phyloP scores from a whole-genome alignment of 345 rosid genomes.

The Salix arbutifolia region DNA sequence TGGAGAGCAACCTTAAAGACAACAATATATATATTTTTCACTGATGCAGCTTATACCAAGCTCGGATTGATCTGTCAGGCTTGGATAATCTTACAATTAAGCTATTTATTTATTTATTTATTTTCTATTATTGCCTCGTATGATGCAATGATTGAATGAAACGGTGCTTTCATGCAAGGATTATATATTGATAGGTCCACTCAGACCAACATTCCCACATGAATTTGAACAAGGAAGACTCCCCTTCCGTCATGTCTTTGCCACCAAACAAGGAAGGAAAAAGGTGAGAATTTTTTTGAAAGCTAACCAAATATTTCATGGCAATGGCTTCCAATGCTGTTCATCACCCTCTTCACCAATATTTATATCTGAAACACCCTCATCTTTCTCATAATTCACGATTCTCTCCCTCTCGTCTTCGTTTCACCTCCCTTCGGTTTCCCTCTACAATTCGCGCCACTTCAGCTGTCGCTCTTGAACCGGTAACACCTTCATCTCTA shows the following conservation, averaged over 20 bases:
- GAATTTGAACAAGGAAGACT: background rate
- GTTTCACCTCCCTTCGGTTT: slow-evolving; percentile 31
- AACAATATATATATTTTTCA: no score
- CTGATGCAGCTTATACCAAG: no score
- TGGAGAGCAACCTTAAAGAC: no score
- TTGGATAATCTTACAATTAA: no score
- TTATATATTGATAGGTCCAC: background rate
- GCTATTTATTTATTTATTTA: no score
- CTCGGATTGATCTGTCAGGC: no score
- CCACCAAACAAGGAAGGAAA: background rate
- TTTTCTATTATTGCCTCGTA: no score
- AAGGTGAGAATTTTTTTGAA: background rate
- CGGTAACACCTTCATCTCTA: slow-evolving; percentile 22
- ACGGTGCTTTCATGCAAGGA: no score
- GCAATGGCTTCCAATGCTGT: slow-evolving; percentile 17
- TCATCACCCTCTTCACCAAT: slow-evolving; percentile 25
- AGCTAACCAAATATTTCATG: background rate
- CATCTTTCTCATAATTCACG: slow-evolving; percentile 22
- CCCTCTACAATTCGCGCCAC: slow-evolving; percentile 30
- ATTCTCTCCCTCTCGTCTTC: slow-evolving; percentile 24
- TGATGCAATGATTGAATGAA: no score
- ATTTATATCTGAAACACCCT: slow-evolving; percentile 31
- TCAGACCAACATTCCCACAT: background rate
- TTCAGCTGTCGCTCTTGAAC: slow-evolving; percentile 40
- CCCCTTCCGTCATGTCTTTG: background rate